A percentile compares a stretch with the other conserved stretches of the same genome.
These are phyloP conservation scores for Phytopythium litorale DNA, from an alignment of 352 stramenopile genomes.

Conservation along the genomic window DNA sequence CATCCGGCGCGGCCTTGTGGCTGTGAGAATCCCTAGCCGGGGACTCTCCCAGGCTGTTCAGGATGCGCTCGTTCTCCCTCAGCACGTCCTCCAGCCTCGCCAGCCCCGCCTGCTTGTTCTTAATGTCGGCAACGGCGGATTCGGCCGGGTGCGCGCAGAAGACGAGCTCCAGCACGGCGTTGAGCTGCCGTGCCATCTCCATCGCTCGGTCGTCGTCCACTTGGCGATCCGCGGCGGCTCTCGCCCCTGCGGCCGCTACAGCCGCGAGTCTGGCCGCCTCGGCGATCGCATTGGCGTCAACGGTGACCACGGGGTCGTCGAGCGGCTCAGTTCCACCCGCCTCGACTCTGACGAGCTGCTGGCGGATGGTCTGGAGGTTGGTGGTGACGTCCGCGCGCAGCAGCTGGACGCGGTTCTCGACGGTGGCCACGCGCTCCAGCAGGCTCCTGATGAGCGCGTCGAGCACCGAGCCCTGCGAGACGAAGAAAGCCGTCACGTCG, in stretches of 20 bases:
- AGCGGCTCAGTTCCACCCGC: not conserved
- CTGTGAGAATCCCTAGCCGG: not conserved
- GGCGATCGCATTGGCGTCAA: constrained; percentile 14
- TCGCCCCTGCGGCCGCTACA: not conserved
- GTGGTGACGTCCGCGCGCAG: constrained; percentile 18
- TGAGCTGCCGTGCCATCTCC: constrained; percentile 52
- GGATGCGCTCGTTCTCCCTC: constrained; percentile 54
- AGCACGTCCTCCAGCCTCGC: constrained; percentile 49
- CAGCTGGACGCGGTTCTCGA: constrained; percentile 44
- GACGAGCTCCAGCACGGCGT: constrained; percentile 55
- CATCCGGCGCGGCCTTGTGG: not conserved
- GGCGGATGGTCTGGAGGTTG: constrained; percentile 29
- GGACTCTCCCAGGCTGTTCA: constrained; percentile 7
- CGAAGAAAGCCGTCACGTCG: constrained; percentile 61
- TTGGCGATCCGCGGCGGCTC: not conserved
- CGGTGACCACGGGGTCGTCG: not conserved
- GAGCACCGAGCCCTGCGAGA: constrained; percentile 68
- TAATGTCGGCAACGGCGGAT: constrained; percentile 23
- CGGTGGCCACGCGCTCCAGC: constrained; percentile 41
- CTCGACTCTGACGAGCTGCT: constrained; percentile 16
- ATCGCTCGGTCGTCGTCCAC: constrained; percentile 45
- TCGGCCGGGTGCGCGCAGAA: constrained; percentile 33
- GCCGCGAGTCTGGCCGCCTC: constrained; percentile 18
- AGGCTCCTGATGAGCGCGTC: constrained; percentile 51
- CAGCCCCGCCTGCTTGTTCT: constrained; percentile 34